Base-by-base conservation (phyloP, 495 filamentous ascomycete species). In the Penicillium chermesinum region DNA sequence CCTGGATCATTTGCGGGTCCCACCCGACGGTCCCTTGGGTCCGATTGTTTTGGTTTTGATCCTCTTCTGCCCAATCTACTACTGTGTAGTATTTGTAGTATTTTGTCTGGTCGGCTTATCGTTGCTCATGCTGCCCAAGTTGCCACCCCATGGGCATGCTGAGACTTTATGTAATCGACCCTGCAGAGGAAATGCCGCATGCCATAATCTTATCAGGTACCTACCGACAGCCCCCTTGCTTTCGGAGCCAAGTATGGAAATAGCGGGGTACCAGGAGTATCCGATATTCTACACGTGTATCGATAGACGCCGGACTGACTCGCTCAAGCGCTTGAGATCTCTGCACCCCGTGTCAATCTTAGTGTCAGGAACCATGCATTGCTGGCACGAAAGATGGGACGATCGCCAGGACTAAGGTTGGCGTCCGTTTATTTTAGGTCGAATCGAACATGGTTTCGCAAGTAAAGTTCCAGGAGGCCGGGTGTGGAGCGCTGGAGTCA, bases 1-100 rank as follows among this genome's bases (percentile, higher is more conserved):
- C 51, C 30, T 53, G 50, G 50, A 41, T 53, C 50, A 53, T 30
- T 19, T 16, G 46, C 51, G 51, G 51, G 51, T 41, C 35, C n/a
- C 51, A 49, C 46, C 51, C 51, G 51, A 45, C 41, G 35, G 20
- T 49, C 30, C 51, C 46, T 41, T 39, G 51, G 45, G 45, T 50
- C 41, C 21, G 3, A 7, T 40, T 10, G 25, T 30, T 30, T 30
- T 4, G 25, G 10, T 30, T 30, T 30, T 30, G 4, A 4, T 30
- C 4, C 25, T 41, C 43, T 46, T 17, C 43, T 38, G 43, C 43
- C 43, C 43, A 46, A 46, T n/a, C 25, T 5, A 30, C 25, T 30
- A 30, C 25, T n/a, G n/a, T n/a, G n/a, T n/a, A n/a, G n/a, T n/a
- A n/a, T n/a, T n/a, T n/a, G n/a, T n/a, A n/a, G n/a, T 30, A 5